Base-by-base conservation (phyloP, 306 rosid species). In the Quercus berberidifolia region DNA sequence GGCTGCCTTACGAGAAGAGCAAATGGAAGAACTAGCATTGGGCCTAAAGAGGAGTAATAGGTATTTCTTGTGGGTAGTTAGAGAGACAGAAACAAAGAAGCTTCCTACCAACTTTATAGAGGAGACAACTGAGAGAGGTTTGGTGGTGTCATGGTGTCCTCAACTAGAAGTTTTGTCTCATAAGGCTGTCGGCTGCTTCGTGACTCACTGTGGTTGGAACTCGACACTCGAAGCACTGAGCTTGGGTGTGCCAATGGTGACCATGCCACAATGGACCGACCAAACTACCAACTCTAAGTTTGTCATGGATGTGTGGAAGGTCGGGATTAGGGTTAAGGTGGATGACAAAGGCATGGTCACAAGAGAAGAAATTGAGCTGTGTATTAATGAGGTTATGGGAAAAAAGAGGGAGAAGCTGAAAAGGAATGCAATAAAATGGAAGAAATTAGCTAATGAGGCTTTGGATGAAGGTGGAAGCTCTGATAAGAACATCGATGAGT, bases 191-290 rank as follows among this genome's bases (percentile, higher is more conserved):
- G 73, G 77, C 1, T 72, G 77, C 63, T 79, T 79, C 41, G 11
- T 79, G 31, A 79, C 77, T 0, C 82, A 79, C 26, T 60, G 77
- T 8, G 82, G 82, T 3, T 79, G 77, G 77, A 79, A 79, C 77
- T 79, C 77, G 13, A 71, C 77, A 0, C 65, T 79, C 1, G 82
- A 79, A 77, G 65, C 82, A 11, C 18, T 79, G 18, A 58, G 55
- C 55, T 60, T 79, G 77, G 77, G 82, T 3, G 26, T 79, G 60
- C 77, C 82, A 14, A 5, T 79, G 49, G 63, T 78, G 5, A 54
- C 63, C 2, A 55, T 78, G 46, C 82, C 82, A 31, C 82, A 78
- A 10, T 71, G 82, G 82, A 68, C 55, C 0, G 82, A 78, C 30
- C 82, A 78, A 46, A 30, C 67, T 4, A 78, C 82, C 1, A 78